Percentiles rank a stretch among this genome's conserved stretches.
phyloP scores from a whole-genome alignment of 2,329 filamentous ascomycete genomes.

The Epichloe coenophiala region DNA sequence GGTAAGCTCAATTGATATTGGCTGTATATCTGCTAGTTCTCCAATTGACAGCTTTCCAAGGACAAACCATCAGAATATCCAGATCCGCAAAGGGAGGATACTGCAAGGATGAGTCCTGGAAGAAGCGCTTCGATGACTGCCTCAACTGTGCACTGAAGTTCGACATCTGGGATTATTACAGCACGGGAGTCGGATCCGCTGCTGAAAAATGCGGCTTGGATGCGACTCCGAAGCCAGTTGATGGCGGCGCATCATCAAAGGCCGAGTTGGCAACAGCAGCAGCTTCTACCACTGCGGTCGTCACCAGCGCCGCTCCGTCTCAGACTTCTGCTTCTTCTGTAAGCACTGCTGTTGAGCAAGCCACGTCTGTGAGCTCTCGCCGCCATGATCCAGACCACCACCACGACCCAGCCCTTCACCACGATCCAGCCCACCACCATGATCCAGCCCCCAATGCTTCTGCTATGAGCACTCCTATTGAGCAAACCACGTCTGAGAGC shows the following conservation, averaged over 20 bases:
- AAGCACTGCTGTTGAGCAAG: too few species aligned
- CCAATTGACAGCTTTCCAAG: constrained; percentile 6
- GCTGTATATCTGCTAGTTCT: too few species aligned
- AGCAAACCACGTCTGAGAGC: not conserved
- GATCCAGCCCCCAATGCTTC: too few species aligned
- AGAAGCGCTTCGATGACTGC: constrained; percentile 27
- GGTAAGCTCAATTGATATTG: constrained; percentile 19
- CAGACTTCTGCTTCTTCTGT: not conserved
- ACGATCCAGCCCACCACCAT: too few species aligned
- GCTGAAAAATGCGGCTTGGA: constrained; percentile 22
- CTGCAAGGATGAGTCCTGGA: constrained; percentile 25
- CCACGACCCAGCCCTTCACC: too few species aligned
- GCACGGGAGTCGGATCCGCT: constrained; percentile 21
- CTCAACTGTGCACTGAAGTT: constrained; percentile 28
- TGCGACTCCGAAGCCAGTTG: constrained; percentile 10
- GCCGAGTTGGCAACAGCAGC: constrained; percentile 2
- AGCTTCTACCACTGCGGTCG: constrained; percentile 5
- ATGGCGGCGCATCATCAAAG: constrained; percentile 4
- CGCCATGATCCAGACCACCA: too few species aligned
- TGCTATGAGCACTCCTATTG: not conserved
- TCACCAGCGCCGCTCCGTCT: not conserved
- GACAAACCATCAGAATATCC: constrained; percentile 13
- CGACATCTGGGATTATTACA: constrained; percentile 32
- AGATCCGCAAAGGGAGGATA: constrained; percentile 12
- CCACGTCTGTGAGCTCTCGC: too few species aligned